Conservation (phyloP, 208 protist species). For the Tritrichomonas musculus region DNA sequence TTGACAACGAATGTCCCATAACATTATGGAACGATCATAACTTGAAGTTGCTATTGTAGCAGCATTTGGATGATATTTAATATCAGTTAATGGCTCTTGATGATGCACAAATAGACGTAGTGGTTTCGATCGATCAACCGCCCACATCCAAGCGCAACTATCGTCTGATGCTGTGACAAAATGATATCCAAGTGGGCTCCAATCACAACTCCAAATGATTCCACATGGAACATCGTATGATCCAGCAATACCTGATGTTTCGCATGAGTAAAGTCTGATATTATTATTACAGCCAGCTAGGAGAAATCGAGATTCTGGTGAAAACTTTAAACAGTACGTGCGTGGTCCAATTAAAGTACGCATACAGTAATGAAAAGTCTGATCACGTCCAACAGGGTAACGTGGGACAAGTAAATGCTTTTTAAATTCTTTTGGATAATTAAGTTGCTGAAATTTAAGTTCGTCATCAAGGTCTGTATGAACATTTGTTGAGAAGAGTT, state of each 20-base stretch:
- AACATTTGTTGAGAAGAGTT: not conserved
- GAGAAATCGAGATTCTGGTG: not conserved
- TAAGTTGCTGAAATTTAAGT: not conserved
- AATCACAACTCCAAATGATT: not conserved
- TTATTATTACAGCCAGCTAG: not conserved
- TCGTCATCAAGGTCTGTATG: not conserved
- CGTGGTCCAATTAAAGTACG: not conserved
- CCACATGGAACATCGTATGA: too few relatives aligned
- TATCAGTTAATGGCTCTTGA: not conserved
- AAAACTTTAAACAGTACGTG: not conserved
- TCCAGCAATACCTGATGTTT: not conserved
- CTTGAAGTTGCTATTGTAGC: not conserved
- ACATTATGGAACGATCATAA: not conserved
- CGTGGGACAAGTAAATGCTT: not conserved
- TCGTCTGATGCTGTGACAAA: not conserved
- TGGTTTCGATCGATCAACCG: not conserved
- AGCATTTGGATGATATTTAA: not conserved
- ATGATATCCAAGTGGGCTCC: not conserved
- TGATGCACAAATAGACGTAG: not conserved
- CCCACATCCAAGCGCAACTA: not conserved
- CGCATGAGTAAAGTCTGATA: not conserved
- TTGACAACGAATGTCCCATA: conserved; percentile 9
- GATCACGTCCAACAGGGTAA: not conserved
- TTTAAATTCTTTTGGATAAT: not conserved
- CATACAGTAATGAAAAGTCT: not conserved